Evolutionary conservation across 768 basidiomycete genomes (phyloP).

Genomic region (Lyophyllum shimeji): DNA sequence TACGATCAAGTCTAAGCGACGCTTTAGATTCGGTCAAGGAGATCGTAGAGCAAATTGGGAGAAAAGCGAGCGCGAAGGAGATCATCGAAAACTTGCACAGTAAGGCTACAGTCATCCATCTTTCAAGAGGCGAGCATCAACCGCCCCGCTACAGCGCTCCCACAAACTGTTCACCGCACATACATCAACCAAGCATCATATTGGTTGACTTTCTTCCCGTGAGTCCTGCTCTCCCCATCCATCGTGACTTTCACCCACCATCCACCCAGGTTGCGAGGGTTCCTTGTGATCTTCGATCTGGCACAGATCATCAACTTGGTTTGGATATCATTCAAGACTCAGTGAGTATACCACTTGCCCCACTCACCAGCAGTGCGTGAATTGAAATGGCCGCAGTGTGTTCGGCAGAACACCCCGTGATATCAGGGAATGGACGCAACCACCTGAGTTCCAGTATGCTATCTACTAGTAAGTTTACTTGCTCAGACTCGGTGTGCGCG

Average conservation of each 20-base stretch:
- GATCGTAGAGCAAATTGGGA: constrained; percentile 42
- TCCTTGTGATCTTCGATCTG: constrained; percentile 91
- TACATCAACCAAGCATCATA: constrained; percentile 92
- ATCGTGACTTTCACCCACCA: not conserved
- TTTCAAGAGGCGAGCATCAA: not conserved
- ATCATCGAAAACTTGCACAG: constrained; percentile 47
- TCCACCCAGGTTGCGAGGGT: constrained; percentile 77
- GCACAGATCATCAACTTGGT: constrained; percentile 93
- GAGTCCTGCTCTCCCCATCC: constrained; percentile 25
- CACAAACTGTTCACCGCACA: constrained; percentile 73
- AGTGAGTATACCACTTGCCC: constrained; percentile 39
- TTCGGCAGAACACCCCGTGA: constrained; percentile 91
- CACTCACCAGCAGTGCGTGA: not conserved
- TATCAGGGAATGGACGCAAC: constrained; percentile 87
- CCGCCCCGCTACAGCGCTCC: constrained; percentile 48
- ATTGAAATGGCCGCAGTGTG: constrained; percentile 38
- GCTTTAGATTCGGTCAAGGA: constrained; percentile 40
- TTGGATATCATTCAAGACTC: constrained; percentile 82
- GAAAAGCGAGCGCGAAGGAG: constrained; percentile 42
- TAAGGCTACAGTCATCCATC: constrained; percentile 24
- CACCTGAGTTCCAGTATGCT: constrained; percentile 85
- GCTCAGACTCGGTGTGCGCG: constrained; percentile 8
- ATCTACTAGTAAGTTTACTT: constrained; percentile 68
- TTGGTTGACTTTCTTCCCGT: constrained; percentile 95
- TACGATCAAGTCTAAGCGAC: not conserved